Base-by-base conservation (phyloP, 2,329 filamentous ascomycete species). In the Penicillium sp. region DNA sequence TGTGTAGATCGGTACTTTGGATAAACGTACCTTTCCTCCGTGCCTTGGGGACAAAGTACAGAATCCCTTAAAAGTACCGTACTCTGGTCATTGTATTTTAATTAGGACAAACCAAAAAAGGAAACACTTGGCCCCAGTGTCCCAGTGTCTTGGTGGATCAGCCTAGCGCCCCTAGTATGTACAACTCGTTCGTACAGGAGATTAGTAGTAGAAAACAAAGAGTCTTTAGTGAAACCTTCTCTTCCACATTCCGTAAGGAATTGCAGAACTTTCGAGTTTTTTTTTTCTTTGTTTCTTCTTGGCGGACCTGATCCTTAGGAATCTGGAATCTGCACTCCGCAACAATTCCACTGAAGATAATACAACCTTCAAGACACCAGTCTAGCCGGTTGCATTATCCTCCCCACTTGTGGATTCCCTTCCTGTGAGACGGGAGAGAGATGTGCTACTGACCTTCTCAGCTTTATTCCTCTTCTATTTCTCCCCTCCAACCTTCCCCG, bases 341-440 rank as follows among this genome's bases (percentile, higher is more conserved):
- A 35, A 23, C 44, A 6, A 20, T 22, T 26, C 37, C 20, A 8
- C 4, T 26, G 11, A n/a, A 49, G 35, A 29, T 14, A 42, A 11
- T 12, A 26, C 15, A 29, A 50, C 12, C 11, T 23, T 23, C 26
- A 11, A 33, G 26, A 47, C 22, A 53, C 29, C 49, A 41, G 35
- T 54, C 48, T 46, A 51, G 45, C 42, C 48, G 33, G 42, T 18
- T 41, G 29, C 49, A 29, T 20, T 37, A 15, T 53, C 40, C 49
- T 49, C 58, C 55, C 51, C 56, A 48, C 57, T 54, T 54, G 54
- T 59, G 54, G 53, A 44, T 42, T 53, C 23, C 49, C 56, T 56
- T 53, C 31, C 33, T 18, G 60, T 64, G 61, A 55, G 57, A 64
- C 61, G 58, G 57, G n/a, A 35, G 53, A 60, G 57, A 58, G 49